A percentile compares a stretch with the other conserved stretches of the same genome.
phyloP scores from a whole-genome alignment of 1,284 basidiomycete genomes.

The Sporisorium iseilematis-ciliati region DNA sequence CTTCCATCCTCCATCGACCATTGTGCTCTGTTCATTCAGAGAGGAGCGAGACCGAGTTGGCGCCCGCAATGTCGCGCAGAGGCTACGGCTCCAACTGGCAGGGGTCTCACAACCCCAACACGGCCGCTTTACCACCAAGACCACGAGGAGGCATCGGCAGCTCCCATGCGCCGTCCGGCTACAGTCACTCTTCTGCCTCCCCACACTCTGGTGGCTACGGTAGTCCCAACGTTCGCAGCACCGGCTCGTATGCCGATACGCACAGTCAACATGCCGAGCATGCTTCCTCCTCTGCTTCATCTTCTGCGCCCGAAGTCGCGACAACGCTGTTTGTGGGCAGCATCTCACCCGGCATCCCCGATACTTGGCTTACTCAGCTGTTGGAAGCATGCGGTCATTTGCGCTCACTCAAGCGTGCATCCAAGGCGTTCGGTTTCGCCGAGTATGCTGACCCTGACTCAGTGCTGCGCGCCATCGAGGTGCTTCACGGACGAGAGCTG shows the following conservation, averaged over 20 bases:
- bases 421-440: constrained; percentile 94
- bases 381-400: constrained; percentile 88
- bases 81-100: constrained; percentile 50
- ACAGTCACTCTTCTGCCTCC: constrained; percentile 32
- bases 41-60: not conserved
- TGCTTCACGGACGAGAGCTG: constrained; percentile 86
- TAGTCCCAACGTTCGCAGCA: constrained; percentile 24
- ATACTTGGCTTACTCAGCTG: constrained; percentile 80
- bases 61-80: constrained; percentile 36
- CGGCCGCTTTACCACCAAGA: constrained; percentile 58
- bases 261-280: constrained; percentile 20
- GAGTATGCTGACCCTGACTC: constrained; percentile 90
- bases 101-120: constrained; percentile 57
- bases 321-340: constrained; percentile 88
- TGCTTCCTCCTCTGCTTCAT: constrained; percentile 7
- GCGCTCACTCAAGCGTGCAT: constrained; percentile 87
- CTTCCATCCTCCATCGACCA: not conserved
- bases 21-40: not conserved
- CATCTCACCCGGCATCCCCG: constrained; percentile 90
- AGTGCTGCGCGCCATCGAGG: constrained; percentile 81
- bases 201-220: constrained; percentile 34
- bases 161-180: constrained; percentile 17
- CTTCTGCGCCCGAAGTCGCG: constrained; percentile 64
- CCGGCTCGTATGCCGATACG: constrained; percentile 11
- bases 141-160: constrained; percentile 51